These are phyloP conservation scores for Coemansia sp. DNA, from an alignment of 192 early-diverging fungal genomes.

Conservation along the genomic window DNA sequence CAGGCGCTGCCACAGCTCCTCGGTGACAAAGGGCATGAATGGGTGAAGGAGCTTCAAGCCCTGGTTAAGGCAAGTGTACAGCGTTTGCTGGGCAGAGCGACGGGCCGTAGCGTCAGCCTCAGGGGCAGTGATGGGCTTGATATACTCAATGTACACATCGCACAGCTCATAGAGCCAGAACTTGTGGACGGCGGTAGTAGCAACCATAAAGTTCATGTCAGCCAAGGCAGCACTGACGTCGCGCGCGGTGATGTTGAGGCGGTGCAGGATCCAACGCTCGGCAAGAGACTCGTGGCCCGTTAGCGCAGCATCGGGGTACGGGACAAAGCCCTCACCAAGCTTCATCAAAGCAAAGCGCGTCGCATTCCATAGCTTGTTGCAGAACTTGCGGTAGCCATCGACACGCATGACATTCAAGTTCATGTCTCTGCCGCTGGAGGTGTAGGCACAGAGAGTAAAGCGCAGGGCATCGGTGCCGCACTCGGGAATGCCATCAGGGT, in stretches of 20 bases:
- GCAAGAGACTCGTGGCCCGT: constrained; percentile 84
- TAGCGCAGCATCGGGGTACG: constrained; percentile 52
- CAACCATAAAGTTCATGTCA: constrained; percentile 88
- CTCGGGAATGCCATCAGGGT: constrained; percentile 95
- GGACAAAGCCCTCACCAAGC: constrained; percentile 85
- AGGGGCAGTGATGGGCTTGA: constrained; percentile 81
- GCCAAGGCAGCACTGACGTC: constrained; percentile 75
- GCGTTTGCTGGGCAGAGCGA: constrained; percentile 73
- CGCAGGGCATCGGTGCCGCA: constrained; percentile 96
- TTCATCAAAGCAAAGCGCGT: constrained; percentile 94
- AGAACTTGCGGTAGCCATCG: constrained; percentile 99
- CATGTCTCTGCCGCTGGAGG: constrained; percentile 77
- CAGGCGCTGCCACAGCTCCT: constrained; percentile 97
- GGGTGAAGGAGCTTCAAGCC: constrained; percentile 93
- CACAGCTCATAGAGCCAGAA: constrained; percentile 98
- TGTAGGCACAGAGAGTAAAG: constrained; percentile 78
- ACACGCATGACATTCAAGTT: constrained; percentile 93
- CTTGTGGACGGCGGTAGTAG: constrained; percentile 80
- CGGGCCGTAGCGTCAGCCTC: constrained; percentile 57
- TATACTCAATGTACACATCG: constrained; percentile 93
- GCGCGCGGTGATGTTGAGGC: constrained; percentile 77
- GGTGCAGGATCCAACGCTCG: constrained; percentile 91
- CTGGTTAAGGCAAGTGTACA: constrained; percentile 93
- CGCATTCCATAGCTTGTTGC: constrained; percentile 99
- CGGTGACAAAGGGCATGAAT: constrained; percentile 98